phyloP scores from a whole-genome alignment of 139 green algal species.

The Ostreobium quekettii region DNA sequence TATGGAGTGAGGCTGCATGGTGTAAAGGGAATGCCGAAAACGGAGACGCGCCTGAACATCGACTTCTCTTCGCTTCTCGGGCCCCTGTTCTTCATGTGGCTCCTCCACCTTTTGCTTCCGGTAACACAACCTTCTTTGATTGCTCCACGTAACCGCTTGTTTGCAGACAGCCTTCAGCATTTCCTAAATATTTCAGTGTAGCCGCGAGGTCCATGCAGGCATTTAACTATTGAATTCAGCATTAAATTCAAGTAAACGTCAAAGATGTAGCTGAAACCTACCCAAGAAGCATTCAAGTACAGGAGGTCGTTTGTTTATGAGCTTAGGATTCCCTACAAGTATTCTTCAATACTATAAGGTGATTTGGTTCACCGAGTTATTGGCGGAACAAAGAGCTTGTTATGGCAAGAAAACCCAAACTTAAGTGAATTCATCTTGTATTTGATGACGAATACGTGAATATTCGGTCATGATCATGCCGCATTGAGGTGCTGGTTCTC shows the following conservation, averaged over 20 bases:
- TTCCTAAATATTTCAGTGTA: not conserved
- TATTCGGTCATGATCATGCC: too few species aligned
- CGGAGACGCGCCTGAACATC: constrained; percentile 36
- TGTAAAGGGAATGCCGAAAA: constrained; percentile 58
- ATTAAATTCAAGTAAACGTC: not conserved
- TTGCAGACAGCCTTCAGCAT: not conserved
- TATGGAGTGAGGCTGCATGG: constrained; percentile 32
- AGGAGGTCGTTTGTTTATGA: too few species aligned
- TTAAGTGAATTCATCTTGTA: too few species aligned
- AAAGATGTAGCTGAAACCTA: too few species aligned
- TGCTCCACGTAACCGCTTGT: not conserved
- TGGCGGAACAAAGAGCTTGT: too few species aligned
- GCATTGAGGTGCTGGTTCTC: too few species aligned
- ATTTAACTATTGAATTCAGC: not conserved
- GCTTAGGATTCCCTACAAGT: too few species aligned
- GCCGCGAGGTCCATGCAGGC: not conserved
- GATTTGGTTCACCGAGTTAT: too few species aligned
- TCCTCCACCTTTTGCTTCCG: constrained; percentile 57
- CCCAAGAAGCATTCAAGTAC: too few species aligned
- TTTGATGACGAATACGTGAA: too few species aligned
- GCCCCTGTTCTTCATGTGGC: constrained; percentile 78
- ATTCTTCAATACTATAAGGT: too few species aligned
- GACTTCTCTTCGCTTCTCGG: constrained; percentile 75
- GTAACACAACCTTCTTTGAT: constrained; percentile 12
- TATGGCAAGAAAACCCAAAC: too few species aligned